Percentiles rank a stretch among this genome's conserved stretches.
phyloP scores from a whole-genome alignment of 441 rosid species.

The Brassica hybrid region DNA sequence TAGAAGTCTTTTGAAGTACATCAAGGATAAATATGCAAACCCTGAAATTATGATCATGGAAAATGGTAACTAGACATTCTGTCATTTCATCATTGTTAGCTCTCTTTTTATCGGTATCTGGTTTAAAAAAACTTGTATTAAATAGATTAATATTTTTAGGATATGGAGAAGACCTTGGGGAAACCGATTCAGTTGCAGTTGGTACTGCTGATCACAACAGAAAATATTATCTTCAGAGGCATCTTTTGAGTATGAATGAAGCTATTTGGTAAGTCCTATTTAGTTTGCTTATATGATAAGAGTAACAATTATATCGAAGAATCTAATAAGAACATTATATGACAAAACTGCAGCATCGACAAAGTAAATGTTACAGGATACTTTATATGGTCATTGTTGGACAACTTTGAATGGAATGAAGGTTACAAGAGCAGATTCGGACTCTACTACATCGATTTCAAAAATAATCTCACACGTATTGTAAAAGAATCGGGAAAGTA shows the following conservation, averaged over 20 bases:
- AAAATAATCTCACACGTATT: constrained; percentile 29
- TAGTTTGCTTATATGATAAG: background rate
- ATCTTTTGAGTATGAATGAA: constrained; percentile 27
- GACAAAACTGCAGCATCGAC: constrained; percentile 24
- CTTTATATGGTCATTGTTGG: too few species aligned
- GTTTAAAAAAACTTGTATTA: background rate
- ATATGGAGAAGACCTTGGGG: constrained; percentile 26
- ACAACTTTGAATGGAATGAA: too few species aligned
- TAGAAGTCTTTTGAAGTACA: constrained; percentile 5
- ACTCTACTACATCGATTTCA: constrained; percentile 6
- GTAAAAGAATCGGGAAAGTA: constrained; percentile 32
- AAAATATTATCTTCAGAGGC: constrained; percentile 27
- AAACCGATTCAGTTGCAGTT: background rate
- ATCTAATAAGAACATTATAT: background rate
- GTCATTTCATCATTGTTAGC: background rate
- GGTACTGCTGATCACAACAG: constrained; percentile 21
- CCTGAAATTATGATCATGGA: constrained; percentile 28
- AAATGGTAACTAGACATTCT: constrained; percentile 44
- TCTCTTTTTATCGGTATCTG: background rate
- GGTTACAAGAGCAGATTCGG: too few species aligned
- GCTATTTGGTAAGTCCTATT: constrained; percentile 29
- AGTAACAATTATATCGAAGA: background rate
- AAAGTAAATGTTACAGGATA: too few species aligned
- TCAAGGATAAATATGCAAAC: too few species aligned
- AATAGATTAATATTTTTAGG: constrained; percentile 1